Conservation (phyloP, 1,139 yeast genomes). For the Diutina pseudorugosa region DNA sequence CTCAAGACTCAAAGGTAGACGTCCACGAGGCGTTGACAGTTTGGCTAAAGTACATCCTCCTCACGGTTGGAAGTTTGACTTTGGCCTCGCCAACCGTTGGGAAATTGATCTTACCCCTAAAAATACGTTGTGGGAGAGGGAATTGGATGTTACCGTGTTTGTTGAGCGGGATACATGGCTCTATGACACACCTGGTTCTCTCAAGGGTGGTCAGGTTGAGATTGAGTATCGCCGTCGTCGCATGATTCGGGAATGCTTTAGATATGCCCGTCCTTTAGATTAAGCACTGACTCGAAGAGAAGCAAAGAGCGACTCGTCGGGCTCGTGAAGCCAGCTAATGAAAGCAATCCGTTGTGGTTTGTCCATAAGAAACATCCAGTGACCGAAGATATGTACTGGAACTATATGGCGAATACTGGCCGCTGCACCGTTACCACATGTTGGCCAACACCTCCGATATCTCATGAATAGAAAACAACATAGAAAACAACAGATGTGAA, state of each 20-base stretch:
- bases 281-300: too few species aligned
- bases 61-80: constrained; percentile 59
- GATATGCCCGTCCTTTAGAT: constrained; percentile 7
- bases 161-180: constrained; percentile 31
- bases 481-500: too few species aligned
- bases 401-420: too few species aligned
- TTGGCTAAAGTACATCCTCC: constrained; percentile 57
- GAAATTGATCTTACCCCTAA: constrained; percentile 40
- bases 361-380: too few species aligned
- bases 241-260: constrained; percentile 8
- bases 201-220: neutral
- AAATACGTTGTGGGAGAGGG: constrained; percentile 41
- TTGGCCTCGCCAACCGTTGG: constrained; percentile 51
- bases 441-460: too few species aligned
- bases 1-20: constrained; percentile 40
- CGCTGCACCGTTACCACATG: too few species aligned
- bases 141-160: constrained; percentile 11
- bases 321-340: too few species aligned
- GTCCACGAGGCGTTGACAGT: constrained; percentile 53
- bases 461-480: too few species aligned
- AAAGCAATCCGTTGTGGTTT: too few species aligned
- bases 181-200: constrained; percentile 17
- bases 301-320: too few species aligned
- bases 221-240: constrained; percentile 9
- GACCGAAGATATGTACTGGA: too few species aligned